These are phyloP conservation scores for Spergularia marina DNA, from an alignment of 148 eudicot genomes.

Conservation along the genomic window DNA sequence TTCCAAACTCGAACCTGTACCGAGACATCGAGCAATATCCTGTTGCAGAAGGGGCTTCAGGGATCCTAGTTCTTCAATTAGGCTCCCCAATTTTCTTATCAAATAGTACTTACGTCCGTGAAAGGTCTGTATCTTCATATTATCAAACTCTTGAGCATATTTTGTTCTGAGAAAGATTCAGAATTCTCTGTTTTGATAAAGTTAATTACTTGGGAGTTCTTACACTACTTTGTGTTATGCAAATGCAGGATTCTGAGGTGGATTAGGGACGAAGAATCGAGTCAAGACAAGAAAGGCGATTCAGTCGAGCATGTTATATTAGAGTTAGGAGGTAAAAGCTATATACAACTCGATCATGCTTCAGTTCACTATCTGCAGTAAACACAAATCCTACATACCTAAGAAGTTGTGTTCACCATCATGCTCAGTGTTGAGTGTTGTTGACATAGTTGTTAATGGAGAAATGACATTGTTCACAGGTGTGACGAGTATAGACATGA, in stretches of 20 bases:
- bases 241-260: constrained; percentile 67
- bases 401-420: too few species aligned
- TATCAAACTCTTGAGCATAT: not conserved
- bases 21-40: constrained; percentile 83
- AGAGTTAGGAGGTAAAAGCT: constrained; percentile 67
- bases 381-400: too few species aligned
- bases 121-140: constrained; percentile 42
- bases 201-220: not conserved
- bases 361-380: too few species aligned
- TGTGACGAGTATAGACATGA: constrained; percentile 76
- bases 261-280: constrained; percentile 67
- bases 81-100: constrained; percentile 87
- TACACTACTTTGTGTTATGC: not conserved
- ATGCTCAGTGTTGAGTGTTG: too few species aligned
- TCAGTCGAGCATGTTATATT: constrained; percentile 64
- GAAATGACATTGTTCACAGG: constrained; percentile 34
- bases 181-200: not conserved
- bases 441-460: not conserved
- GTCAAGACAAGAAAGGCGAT: constrained; percentile 28
- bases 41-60: constrained; percentile 35
- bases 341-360: not conserved
- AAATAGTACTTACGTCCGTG: constrained; percentile 58
- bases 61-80: constrained; percentile 58
- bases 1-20: constrained; percentile 49
- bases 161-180: not conserved